phyloP scores from a whole-genome alignment of 75 land plant species.

The Chamaecyparis obtusa region DNA sequence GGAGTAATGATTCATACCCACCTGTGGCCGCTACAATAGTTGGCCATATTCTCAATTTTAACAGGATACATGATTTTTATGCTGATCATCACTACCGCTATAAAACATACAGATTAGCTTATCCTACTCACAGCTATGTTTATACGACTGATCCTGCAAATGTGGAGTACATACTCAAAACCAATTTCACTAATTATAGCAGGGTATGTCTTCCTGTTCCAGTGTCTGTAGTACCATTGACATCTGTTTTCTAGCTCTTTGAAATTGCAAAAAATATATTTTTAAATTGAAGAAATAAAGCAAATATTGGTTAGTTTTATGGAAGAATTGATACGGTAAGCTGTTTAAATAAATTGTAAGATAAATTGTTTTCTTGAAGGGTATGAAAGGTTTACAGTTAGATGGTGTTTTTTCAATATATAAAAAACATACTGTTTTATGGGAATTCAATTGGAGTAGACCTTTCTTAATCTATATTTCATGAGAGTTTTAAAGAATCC shows the following conservation, averaged over 20 bases:
- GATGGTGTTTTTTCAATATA: too few relatives aligned
- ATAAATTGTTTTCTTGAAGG: too few relatives aligned
- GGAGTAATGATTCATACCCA: neutral
- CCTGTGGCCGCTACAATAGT: neutral
- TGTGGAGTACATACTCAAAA: constrained; percentile 22
- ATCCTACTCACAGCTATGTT: constrained; percentile 10
- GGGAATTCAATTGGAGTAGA: too few relatives aligned
- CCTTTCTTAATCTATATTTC: too few relatives aligned
- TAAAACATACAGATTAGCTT: constrained; percentile 7
- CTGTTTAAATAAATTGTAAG: too few relatives aligned
- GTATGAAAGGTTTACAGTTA: too few relatives aligned
- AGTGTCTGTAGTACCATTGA: neutral
- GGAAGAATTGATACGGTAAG: too few relatives aligned
- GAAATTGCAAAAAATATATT: too few relatives aligned
- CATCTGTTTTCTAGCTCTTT: neutral
- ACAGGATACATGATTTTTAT: neutral
- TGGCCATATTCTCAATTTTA: neutral
- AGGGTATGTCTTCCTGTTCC: constrained; percentile 7
- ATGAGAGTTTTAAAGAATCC: too few relatives aligned
- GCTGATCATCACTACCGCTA: constrained; percentile 4
- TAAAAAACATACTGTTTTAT: too few relatives aligned
- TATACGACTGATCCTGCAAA: constrained; percentile 15
- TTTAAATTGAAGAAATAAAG: too few relatives aligned
- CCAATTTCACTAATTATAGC: constrained; percentile 20
- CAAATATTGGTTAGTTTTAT: too few relatives aligned